These are phyloP conservation scores for Parsonsia alboflavescens DNA, from an alignment of 257 asterid genomes.

Conservation along the genomic window DNA sequence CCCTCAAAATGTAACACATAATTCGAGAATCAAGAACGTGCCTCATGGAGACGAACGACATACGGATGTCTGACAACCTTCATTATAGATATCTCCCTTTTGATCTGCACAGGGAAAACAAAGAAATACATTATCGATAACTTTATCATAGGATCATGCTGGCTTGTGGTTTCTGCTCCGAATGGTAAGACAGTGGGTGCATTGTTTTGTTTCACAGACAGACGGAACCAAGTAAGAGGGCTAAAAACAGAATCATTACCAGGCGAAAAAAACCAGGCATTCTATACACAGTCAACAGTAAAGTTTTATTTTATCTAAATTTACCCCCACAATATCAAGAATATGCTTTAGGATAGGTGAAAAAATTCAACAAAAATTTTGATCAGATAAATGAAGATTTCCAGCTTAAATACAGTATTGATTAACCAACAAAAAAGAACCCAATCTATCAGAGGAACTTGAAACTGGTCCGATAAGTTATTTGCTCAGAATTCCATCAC, in stretches of 20 bases:
- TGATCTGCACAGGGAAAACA: conserved; percentile 59
- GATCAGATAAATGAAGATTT: neutral
- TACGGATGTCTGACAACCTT: conserved; percentile 90
- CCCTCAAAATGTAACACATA: neutral
- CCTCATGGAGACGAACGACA: conserved; percentile 94
- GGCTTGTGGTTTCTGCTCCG: too few relatives aligned
- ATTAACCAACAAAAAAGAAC: neutral
- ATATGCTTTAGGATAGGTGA: neutral
- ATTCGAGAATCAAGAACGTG: conserved; percentile 30
- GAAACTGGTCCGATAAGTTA: neutral
- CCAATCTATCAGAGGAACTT: neutral
- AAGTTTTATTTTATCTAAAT: neutral
- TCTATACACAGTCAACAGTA: neutral
- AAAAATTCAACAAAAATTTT: neutral
- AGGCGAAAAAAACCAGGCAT: neutral
- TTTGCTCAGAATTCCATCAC: neutral
- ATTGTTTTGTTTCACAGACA: neutral
- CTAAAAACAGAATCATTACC: neutral
- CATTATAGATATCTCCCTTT: conserved; percentile 96
- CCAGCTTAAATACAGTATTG: neutral
- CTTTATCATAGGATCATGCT: neutral
- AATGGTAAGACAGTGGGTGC: neutral
- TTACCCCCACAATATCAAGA: neutral
- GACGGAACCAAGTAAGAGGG: neutral
- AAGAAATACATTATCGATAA: conserved; percentile 13